Base-by-base conservation (phyloP, 306 rosid genomes). In the Acacia confusa region DNA sequence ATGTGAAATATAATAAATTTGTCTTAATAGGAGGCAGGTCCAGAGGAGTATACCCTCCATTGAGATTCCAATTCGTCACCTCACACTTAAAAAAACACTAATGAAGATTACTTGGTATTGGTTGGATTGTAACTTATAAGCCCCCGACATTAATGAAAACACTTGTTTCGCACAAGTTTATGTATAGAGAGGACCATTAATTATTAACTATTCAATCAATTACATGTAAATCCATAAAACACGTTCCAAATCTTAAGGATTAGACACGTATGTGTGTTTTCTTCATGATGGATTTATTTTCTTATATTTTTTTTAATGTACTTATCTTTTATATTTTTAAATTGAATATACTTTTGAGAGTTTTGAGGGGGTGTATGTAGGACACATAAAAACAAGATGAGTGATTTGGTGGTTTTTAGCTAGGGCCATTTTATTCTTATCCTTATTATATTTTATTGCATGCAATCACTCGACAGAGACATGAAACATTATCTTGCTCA, bases 341-440 rank as follows among this genome's bases (percentile, higher is more conserved):
- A 25, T 61, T 27, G 9, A 61, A 27, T 27, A 1, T 12, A 25
- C 34, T 14, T 14, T 60, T 60, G 14, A 13, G 36, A 61, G 4
- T 27, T 25, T 13, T 61, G 12, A 55, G 11, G 11, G 61, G 61
- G 24, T 53, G 8, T 53, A 14, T n/a, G 27, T 5, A 17, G 6
- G 58, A 6, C 0, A 20, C 7, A 67, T 27, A 6, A 58, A 65
- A 74, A 82, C 78, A 78, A 64, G 34, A 27, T 48, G 27, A 13
- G 61, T 20, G 61, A 55, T 55, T 19, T 55, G 27, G 61, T 20
- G 61, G 7, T 55, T n/a, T 55, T n/a, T 7, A 13, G n/a, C n/a
- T n/a, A 55, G 27, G 13, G 80, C 84, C 78, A 75, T 77, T 77
- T 60, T 52, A 19, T 55, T 50, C 87, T 80, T 75, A 32, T 76